Evolutionary conservation across 2,329 filamentous ascomycete species (phyloP), one percentile per base, ranked within the genome.

Genomic region (Penicillium occitanis): DNA sequence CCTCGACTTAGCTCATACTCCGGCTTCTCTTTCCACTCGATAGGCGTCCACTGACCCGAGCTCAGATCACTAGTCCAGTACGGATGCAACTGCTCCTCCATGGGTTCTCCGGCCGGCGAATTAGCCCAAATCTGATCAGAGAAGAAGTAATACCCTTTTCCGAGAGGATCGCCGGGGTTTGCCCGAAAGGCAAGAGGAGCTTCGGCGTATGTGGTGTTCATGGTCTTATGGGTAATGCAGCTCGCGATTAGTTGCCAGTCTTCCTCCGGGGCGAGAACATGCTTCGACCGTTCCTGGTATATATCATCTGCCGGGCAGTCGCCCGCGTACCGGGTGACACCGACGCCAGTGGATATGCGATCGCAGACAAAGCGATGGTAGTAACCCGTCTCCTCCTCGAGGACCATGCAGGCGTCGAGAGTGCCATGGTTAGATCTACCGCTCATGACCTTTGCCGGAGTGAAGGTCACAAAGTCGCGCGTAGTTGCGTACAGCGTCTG

Each of bases 321-420:
- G 2, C 17, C n/a, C 53, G 19, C 53, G 10, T 58, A 58, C n/a
- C 53, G 53, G 10, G 53, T 58, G 5, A 58, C 17, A 1, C 33
- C 53, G 6, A 58, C 35, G 53, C 53, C 53, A 19, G 53, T 58
- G 10, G 53, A 58, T 35, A 58, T 58, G 7, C 53, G 53, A 37
- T 58, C 53, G 28, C 53, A 58, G 17, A 58, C 33, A 14, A 58
- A 58, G 53, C 53, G 53, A 37, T 58, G 53, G 28, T 58, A 58
- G 53, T 58, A 58, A 6, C 53, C 33, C 2, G 30, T 58, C n/a
- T 58, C 53, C 4, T 58, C 53, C 5, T 58, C 53, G 17, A 13
- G 13, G n/a, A 58, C 22, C 53, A 58, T 58, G 17, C 53, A 58
- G 30, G 53, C 30, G 17, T 58, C 53, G 10, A 58, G 53, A 37